Evolutionary conservation across 805 yeast species (phyloP).

Genomic region (Lipomyces chichibuensis): DNA sequence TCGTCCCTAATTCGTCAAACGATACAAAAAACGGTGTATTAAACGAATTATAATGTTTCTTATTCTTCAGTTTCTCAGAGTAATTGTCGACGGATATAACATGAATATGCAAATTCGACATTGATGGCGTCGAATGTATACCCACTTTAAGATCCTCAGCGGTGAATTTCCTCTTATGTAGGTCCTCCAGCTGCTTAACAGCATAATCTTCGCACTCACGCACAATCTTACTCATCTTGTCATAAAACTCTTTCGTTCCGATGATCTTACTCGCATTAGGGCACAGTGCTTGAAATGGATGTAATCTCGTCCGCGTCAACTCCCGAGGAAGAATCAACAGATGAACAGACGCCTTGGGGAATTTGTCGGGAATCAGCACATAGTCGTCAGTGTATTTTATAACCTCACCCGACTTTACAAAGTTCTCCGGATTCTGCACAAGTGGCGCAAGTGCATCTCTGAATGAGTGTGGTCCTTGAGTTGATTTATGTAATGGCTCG

Average conservation of each 20-base stretch:
- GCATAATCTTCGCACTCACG: constrained; percentile 46
- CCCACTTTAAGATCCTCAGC: constrained; percentile 55
- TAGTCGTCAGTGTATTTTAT: constrained; percentile 56
- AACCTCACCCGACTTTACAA: constrained; percentile 45
- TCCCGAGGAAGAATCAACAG: constrained; percentile 62
- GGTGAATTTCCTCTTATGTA: constrained; percentile 21
- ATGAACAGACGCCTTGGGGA: constrained; percentile 67
- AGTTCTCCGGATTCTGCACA: constrained; percentile 51
- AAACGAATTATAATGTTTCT: constrained; percentile 72
- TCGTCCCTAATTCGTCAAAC: constrained; percentile 54
- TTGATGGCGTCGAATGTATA: constrained; percentile 70
- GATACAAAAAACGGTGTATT: constrained; percentile 64
- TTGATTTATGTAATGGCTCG: neutral
- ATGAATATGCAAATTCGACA: constrained; percentile 73
- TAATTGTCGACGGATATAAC: constrained; percentile 67
- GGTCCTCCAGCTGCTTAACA: constrained; percentile 34
- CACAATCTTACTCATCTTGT: constrained; percentile 44
- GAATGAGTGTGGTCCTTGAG: constrained; percentile 40
- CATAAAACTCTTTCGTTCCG: constrained; percentile 40
- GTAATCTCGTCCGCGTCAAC: constrained; percentile 46
- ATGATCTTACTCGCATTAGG: constrained; percentile 35
- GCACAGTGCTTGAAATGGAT: constrained; percentile 58
- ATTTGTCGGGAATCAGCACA: constrained; percentile 61
- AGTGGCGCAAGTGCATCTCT: constrained; percentile 54
- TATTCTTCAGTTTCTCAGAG: constrained; percentile 59